Conservation (phyloP, 306 rosid species). For the Gastrolobium bilobum region DNA sequence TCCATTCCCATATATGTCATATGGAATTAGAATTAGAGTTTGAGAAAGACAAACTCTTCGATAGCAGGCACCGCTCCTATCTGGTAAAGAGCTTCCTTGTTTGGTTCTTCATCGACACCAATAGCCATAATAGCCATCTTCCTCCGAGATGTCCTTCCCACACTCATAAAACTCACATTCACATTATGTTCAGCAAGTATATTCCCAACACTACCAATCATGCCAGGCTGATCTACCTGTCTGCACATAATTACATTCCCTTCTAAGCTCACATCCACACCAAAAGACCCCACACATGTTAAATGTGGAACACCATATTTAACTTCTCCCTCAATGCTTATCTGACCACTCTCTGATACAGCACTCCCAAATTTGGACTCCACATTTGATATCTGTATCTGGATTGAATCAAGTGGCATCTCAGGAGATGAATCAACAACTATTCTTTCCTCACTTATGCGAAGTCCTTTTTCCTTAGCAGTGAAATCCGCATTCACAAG, state of each 20-base stretch:
- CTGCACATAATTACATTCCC: conserved; percentile 76
- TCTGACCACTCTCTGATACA: conserved; percentile 52
- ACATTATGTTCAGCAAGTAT: conserved; percentile 69
- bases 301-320: conserved; percentile 68
- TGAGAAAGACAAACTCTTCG: conserved; percentile 77
- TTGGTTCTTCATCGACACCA: conserved; percentile 82
- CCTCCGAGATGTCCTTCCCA: conserved; percentile 67
- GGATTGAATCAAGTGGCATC: conserved; percentile 67
- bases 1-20: no score
- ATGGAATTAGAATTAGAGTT: conserved; percentile 47
- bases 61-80: conserved; percentile 71
- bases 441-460: conserved; percentile 70
- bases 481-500: conserved; percentile 77
- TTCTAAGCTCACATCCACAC: conserved; percentile 77
- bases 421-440: conserved; percentile 57
- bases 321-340: conserved; percentile 76
- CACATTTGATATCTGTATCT: conserved; percentile 62
- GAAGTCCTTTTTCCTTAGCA: conserved; percentile 75
- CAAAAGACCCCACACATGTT: conserved; percentile 63
- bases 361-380: conserved; percentile 71
- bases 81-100: conserved; percentile 49
- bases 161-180: conserved; percentile 85
- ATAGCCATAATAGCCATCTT: conserved; percentile 80
- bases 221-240: conserved; percentile 80
- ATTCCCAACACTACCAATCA: conserved; percentile 76